Conservation (phyloP, 1,284 basidiomycete species). For the Spongiforma sp. region DNA sequence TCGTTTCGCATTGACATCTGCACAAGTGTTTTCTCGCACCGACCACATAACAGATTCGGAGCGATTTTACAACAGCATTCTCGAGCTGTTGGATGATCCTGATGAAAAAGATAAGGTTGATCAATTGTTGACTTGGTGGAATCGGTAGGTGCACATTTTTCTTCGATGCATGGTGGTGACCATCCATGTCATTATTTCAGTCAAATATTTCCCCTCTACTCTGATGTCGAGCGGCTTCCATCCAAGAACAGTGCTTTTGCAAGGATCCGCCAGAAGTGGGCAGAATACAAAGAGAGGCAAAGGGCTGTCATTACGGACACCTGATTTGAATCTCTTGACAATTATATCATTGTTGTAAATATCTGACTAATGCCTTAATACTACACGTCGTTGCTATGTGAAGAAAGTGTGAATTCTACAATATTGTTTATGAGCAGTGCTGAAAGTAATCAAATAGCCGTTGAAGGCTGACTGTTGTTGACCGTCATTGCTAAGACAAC, state of each 20-base stretch:
- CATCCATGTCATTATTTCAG: background rate
- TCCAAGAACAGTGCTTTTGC: background rate
- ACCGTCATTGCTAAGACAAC: background rate
- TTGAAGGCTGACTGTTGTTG: background rate
- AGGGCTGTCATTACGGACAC: background rate
- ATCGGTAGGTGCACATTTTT: background rate
- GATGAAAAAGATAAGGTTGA: background rate
- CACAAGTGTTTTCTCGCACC: background rate
- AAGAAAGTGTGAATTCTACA: background rate
- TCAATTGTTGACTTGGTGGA: background rate
- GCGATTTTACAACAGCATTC: background rate
- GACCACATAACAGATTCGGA: background rate
- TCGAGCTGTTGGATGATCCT: background rate
- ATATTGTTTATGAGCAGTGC: background rate
- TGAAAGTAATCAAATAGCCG: background rate
- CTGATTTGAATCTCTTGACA: background rate
- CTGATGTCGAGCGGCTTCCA: background rate
- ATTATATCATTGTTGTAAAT: background rate
- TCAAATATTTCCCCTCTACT: background rate
- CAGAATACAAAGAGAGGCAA: background rate
- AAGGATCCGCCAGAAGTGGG: background rate
- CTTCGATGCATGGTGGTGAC: no score
- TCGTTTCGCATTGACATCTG: background rate
- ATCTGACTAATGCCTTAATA: background rate
- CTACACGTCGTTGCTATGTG: background rate